phyloP scores from a whole-genome alignment of 495 filamentous ascomycete species.

The Aspergillus carlsbadensis region DNA sequence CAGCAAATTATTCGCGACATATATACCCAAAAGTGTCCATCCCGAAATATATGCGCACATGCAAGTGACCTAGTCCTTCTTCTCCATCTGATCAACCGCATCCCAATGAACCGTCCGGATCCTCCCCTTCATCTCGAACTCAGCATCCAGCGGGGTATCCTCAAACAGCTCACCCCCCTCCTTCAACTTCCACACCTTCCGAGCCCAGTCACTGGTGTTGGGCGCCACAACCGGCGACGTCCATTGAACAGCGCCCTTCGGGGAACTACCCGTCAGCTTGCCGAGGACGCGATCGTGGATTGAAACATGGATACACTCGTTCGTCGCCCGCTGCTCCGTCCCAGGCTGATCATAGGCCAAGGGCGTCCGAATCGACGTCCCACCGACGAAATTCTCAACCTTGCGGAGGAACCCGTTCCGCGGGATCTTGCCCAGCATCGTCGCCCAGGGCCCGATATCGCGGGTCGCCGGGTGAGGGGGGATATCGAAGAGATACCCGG shows the following conservation, averaged over 20 bases:
- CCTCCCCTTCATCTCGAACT: conserved; percentile 14
- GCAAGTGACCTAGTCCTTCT: too few species aligned
- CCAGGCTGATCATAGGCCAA: conserved; percentile 14
- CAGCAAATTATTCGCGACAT: too few species aligned
- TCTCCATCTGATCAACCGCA: not conserved
- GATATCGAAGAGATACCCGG: conserved; percentile 19
- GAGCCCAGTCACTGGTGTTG: too few species aligned
- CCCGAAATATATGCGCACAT: too few species aligned
- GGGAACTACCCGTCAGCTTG: not conserved
- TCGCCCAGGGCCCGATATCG: conserved; percentile 19
- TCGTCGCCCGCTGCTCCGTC: conserved; percentile 11
- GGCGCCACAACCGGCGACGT: not conserved
- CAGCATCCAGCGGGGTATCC: not conserved
- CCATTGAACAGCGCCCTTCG: conserved; percentile 4
- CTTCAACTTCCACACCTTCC: not conserved
- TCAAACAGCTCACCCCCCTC: not conserved
- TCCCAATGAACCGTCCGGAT: conserved; percentile 12
- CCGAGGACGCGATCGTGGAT: conserved; percentile 26
- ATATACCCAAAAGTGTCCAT: too few species aligned
- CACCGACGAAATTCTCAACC: conserved; percentile 14
- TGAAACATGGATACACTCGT: conserved; percentile 29
- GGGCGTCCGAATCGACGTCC: conserved; percentile 18
- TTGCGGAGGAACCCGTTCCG: conserved; percentile 3
- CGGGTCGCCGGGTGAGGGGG: not conserved
- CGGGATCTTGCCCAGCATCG: conserved; percentile 9